Conservation (phyloP, 176 grass and related monocot genomes). For the Ensete glaucum region DNA sequence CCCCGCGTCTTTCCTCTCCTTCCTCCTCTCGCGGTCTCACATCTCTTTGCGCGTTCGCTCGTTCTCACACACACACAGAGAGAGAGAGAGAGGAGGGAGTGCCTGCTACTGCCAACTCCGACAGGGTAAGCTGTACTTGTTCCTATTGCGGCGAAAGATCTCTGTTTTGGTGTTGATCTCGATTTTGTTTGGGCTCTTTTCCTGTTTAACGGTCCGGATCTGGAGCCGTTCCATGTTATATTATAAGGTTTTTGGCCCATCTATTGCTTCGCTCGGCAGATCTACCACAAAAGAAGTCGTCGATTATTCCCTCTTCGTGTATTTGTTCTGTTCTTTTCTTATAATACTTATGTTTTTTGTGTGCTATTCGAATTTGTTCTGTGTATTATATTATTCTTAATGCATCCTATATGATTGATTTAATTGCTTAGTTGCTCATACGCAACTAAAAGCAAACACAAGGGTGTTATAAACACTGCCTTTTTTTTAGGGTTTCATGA, state of each 20-base stretch:
- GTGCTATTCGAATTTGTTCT: too few relatives aligned
- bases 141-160: background rate
- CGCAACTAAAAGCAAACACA: too few relatives aligned
- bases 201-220: background rate
- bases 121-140: background rate
- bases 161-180: background rate
- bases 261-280: background rate
- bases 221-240: background rate
- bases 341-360: too few relatives aligned
- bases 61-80: too few relatives aligned
- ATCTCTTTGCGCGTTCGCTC: background rate
- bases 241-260: background rate
- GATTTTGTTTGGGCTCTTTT: background rate
- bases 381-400: too few relatives aligned
- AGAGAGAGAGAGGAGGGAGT: background rate
- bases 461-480: too few relatives aligned
- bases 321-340: too few relatives aligned
- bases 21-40: background rate
- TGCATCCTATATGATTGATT: too few relatives aligned
- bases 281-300: background rate
- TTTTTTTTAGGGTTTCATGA: too few relatives aligned
- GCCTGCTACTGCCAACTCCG: background rate
- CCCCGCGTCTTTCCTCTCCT: background rate
- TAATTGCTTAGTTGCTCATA: too few relatives aligned
- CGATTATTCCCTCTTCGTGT: too few relatives aligned